Percentiles rank a stretch among this genome's conserved stretches.
Evolutionary conservation across 345 rosid species (phyloP).

Genomic region (Brassica juncea): DNA sequence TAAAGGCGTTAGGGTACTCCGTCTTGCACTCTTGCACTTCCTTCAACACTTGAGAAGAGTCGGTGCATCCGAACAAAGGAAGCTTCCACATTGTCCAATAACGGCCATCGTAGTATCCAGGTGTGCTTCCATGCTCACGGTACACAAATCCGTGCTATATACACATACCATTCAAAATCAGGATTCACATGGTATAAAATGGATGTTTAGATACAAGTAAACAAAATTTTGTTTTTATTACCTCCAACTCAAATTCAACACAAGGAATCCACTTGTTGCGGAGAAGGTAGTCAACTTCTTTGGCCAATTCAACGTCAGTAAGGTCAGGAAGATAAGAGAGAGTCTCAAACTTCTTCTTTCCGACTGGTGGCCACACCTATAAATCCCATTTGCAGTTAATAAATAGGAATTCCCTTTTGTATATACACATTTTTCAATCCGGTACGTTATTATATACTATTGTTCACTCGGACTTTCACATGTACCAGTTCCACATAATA

Average conservation of each 20-base stretch:
- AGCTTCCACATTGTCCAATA: not conserved
- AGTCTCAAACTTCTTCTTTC: not conserved
- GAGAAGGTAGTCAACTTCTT: not conserved
- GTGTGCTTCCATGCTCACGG: not conserved
- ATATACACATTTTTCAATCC: not conserved
- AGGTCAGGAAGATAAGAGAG: not conserved
- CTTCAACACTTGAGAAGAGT: not conserved
- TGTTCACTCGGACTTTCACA: not conserved
- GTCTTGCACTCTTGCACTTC: not conserved
- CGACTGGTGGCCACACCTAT: not conserved
- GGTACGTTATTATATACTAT: not conserved
- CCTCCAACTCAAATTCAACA: not conserved
- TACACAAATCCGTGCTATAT: not conserved
- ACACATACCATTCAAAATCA: not conserved
- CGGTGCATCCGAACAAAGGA: not conserved
- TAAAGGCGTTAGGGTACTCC: constrained; percentile 1
- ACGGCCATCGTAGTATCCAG: not conserved
- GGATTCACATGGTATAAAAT: not conserved
- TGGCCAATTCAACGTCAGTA: not conserved
- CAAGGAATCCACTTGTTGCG: not conserved
- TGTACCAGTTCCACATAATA: not conserved
- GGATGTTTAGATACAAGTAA: not conserved
- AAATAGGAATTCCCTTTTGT: not conserved
- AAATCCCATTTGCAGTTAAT: not conserved
- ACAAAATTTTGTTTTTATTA: not conserved